Evolutionary conservation across 371 early-diverging fungal genomes (phyloP), one percentile per base, ranked within the genome.

Genomic region (Blastocladiella emersonii): DNA sequence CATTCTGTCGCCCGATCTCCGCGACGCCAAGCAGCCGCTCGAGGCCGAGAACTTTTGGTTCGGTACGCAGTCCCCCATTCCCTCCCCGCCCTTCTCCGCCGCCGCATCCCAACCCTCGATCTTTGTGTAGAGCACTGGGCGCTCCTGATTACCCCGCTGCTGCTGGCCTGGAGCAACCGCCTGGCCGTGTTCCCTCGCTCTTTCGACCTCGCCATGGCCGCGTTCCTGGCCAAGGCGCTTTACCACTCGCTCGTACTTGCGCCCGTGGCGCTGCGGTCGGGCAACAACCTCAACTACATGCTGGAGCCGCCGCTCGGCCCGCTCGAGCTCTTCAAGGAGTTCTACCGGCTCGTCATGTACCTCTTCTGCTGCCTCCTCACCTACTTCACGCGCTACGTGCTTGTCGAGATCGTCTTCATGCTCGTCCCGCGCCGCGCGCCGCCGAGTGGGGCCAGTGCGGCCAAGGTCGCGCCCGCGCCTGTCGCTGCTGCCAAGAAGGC

Each of bases 1-100:
- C 2, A 61, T 82, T 62, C 35, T 76, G 15, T 74, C 76, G 53
- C 84, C 84, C 23, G 84, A 84, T 68, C 63, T 80, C 30, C 70
- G 83, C 61, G 81, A 77, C 59, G 78, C 80, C 51, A 62, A 76
- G 56, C 63, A 76, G 12, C 63, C 74, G 61, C 73, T 79, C 32
- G 84, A 84, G 66, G 71, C 78, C 0, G 76, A 78, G 55, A 82
- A 82, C 68, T 84, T 82, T 65, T 82, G 71, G 68, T 74, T 82
- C 35, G 84, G 83, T 80, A 73, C 68, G 65, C 45, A 32, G 36
- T 10, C 27, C 61, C 17, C 56, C 23, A 23, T 25, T 64, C 34
- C 36, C 30, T 17, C 6, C 34, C 30, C 12, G 34, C n/a, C n/a
- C n/a, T n/a, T 37, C 34, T 36, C 48, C 5, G 25, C 51, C 44